Conservation (phyloP, 2,329 filamentous ascomycete genomes). For the Aspergillus sergii region DNA sequence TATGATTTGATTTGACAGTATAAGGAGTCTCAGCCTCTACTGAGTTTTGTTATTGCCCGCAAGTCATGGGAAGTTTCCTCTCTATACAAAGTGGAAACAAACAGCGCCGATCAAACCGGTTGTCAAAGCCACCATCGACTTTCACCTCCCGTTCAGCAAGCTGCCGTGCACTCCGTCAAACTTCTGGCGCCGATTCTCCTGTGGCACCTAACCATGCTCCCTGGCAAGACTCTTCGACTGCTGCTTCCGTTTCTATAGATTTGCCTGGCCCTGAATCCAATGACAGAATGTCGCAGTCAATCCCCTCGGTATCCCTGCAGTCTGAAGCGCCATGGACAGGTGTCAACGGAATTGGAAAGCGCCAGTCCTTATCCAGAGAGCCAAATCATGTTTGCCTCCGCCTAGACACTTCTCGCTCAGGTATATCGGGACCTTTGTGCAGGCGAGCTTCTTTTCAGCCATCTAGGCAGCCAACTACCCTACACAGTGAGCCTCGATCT, state of each 20-base stretch:
- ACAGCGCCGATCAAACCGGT: slow-evolving; percentile 36
- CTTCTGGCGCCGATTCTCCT: slow-evolving; percentile 11
- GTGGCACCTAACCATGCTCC: slow-evolving; percentile 18
- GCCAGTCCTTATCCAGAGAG: slow-evolving; percentile 12
- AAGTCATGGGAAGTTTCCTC: slow-evolving; percentile 41
- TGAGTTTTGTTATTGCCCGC: slow-evolving; percentile 11
- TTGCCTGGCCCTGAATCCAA: slow-evolving; percentile 13
- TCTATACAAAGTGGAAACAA: slow-evolving; percentile 37
- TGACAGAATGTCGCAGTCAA: slow-evolving; percentile 23
- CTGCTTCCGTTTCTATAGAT: slow-evolving; percentile 24
- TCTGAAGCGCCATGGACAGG: slow-evolving; percentile 16
- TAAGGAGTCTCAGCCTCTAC: slow-evolving; percentile 17
- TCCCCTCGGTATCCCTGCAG: slow-evolving; percentile 22
- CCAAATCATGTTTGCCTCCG: slow-evolving; percentile 10
- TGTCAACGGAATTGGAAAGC: slow-evolving; percentile 1
- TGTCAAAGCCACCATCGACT: slow-evolving; percentile 41
- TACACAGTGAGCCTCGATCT: slow-evolving; percentile 16
- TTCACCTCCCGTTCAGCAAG: slow-evolving; percentile 15
- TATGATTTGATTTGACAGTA: slow-evolving; percentile 9
- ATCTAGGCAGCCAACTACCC: slow-evolving; percentile 23
- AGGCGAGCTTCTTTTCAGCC: slow-evolving; percentile 22
- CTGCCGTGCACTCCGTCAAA: slow-evolving; percentile 18
- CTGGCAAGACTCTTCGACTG: slow-evolving; percentile 42
- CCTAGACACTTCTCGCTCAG: slow-evolving; percentile 7
- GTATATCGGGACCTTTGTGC: slow-evolving; percentile 17